These are phyloP conservation scores for Plasmodium relictum DNA, from an alignment of 169 alveolate species.

Conservation along the genomic window DNA sequence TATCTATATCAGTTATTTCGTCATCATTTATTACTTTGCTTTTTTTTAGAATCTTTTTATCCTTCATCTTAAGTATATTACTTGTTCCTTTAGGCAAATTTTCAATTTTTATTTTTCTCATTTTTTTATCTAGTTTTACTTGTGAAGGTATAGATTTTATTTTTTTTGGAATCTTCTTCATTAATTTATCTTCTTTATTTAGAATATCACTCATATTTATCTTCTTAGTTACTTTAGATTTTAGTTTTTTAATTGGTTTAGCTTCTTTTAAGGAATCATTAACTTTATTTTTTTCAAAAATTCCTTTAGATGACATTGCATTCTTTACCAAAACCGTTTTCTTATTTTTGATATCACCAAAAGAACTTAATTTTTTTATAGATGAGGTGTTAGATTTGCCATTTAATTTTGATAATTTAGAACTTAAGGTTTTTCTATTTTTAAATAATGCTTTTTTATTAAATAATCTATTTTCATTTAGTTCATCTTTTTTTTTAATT, in stretches of 20 bases:
- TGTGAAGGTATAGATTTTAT: constrained; percentile 43
- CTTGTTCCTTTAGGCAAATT: constrained; percentile 19
- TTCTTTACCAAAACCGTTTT: constrained; percentile 13
- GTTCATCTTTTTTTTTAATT: constrained; percentile 2
- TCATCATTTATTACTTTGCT: constrained; percentile 13
- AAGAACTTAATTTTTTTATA: constrained; percentile 9
- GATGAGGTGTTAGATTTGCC: constrained; percentile 11
- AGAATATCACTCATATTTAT: constrained; percentile 32
- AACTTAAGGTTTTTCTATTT: constrained; percentile 11
- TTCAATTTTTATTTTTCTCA: constrained; percentile 32
- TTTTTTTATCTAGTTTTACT: constrained; percentile 46
- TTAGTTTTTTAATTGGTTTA: constrained; percentile 51
- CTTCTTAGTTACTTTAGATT: constrained; percentile 41
- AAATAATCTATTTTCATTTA: background rate
- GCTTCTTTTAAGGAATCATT: constrained; percentile 34
- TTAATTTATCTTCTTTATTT: constrained; percentile 37
- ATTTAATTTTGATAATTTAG: constrained; percentile 20
- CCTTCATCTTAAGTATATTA: constrained; percentile 34
- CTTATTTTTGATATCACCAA: constrained; percentile 7
- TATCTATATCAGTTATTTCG: background rate
- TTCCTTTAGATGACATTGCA: constrained; percentile 6
- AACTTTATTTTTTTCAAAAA: constrained; percentile 15
- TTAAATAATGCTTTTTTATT: constrained; percentile 10
- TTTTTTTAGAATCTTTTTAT: constrained; percentile 37
- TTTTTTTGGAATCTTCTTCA: constrained; percentile 34